Base-by-base conservation (phyloP, 164 flowering plant genomes). In the Protea cynaroides region DNA sequence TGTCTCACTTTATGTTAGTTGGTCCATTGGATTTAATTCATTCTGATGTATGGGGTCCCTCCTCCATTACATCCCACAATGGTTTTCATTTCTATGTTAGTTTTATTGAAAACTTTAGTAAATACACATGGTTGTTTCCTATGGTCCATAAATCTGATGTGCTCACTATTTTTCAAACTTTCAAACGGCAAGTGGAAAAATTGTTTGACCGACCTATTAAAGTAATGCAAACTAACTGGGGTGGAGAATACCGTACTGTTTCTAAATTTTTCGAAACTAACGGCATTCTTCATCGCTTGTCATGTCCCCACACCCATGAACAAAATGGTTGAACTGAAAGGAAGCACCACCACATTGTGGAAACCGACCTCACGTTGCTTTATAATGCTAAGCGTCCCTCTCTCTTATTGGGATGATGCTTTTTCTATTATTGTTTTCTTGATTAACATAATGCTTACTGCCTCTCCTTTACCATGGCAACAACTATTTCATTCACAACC, bases 251-350 rank as follows among this genome's bases (percentile, higher is more conserved):
- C 9, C 9, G 4, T 4, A 4, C 40, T 4, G 9, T 4, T 9
- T 37, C 40, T 9, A 9, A 37, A 37, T 37, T 37, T 37, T 9
- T 37, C 9, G 9, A 9, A 4, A 9, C 7, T 37, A 4, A 9
- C 9, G 40, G 29, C 0, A 8, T 19, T 47, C 52, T 11, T 22
- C 66, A 63, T 22, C 18, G 47, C 1, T 38, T 40, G 5, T 38
- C 61, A 14, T 40, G 61, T 14, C 61, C 54, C 2, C 61, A 54
- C 17, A 40, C 60, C 0, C 10, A 60, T 7, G 23, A 40, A 46
- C 68, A 65, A 55, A 65, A 65, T 24, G 61, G 61, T 2, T 23
- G 17, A 11, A 54, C 68, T 15, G 52, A 56, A 37, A 14, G 55
- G 1, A 59, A 36, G 1, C 67, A 64, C 40, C 36, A 60, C 1